A percentile compares a stretch with the other conserved stretches of the same genome.
Evolutionary conservation across 495 filamentous ascomycete genomes (phyloP).

Genomic region (Neurospora sp.): DNA sequence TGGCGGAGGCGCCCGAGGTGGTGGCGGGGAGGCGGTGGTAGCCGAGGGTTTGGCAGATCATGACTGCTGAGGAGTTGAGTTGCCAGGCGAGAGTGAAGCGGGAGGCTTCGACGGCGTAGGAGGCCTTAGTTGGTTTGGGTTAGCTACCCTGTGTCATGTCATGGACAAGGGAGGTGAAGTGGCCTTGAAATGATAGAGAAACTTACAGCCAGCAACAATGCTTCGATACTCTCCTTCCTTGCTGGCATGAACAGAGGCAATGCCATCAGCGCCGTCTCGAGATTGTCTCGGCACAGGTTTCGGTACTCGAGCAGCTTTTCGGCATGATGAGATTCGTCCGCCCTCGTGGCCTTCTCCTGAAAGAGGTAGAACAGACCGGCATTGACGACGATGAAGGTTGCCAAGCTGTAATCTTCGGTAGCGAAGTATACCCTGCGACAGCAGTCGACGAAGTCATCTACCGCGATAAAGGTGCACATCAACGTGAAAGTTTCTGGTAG

Average conservation of each 20-base stretch:
- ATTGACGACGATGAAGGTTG: constrained; percentile 46
- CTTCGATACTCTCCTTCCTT: constrained; percentile 47
- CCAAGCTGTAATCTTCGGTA: constrained; percentile 45
- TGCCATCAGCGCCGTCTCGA: constrained; percentile 48
- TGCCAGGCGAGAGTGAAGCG: constrained; percentile 56
- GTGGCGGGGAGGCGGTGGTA: constrained; percentile 49
- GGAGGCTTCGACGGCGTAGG: constrained; percentile 51
- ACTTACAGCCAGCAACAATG: constrained; percentile 45
- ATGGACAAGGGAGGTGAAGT: not conserved
- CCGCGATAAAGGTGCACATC: constrained; percentile 30
- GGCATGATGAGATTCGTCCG: constrained; percentile 17
- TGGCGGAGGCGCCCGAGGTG: constrained; percentile 6
- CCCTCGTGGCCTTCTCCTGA: constrained; percentile 32
- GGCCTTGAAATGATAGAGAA: no score
- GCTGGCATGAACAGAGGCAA: constrained; percentile 49
- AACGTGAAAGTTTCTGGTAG: constrained; percentile 27
- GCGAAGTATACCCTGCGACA: constrained; percentile 51
- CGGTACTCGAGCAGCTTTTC: constrained; percentile 27
- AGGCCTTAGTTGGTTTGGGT: constrained; percentile 11
- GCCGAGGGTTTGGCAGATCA: constrained; percentile 53
- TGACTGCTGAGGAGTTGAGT: constrained; percentile 44
- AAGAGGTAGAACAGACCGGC: constrained; percentile 48
- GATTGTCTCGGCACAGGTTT: constrained; percentile 41
- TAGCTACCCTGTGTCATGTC: not conserved
- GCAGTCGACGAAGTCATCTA: constrained; percentile 47